Percentiles rank a stretch among this genome's conserved stretches.
phyloP scores from a whole-genome alignment of 1,139 yeast species.

The Hyphopichia burtonii region DNA sequence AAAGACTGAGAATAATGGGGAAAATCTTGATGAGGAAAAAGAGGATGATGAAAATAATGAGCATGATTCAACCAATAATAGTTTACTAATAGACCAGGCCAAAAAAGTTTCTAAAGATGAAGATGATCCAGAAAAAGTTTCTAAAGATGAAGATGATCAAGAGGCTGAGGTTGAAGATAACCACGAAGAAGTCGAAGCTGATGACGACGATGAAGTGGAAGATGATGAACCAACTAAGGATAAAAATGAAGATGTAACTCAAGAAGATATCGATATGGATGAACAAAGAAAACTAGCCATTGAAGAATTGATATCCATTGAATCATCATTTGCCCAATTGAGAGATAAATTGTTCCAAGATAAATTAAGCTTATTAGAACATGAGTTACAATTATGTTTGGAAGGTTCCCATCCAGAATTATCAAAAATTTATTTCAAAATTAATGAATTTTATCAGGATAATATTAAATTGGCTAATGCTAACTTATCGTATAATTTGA shows the following conservation, averaged over 20 bases:
- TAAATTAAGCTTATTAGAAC: conserved; percentile 70
- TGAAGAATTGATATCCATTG: conserved; percentile 70
- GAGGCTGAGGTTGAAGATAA: conserved; percentile 9
- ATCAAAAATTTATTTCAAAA: conserved; percentile 62
- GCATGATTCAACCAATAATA: neutral
- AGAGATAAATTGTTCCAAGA: conserved; percentile 77
- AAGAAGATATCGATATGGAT: conserved; percentile 44
- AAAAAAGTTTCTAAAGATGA: conserved; percentile 4
- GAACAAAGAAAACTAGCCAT: conserved; percentile 62
- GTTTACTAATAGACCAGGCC: neutral
- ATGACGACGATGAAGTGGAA: conserved; percentile 24
- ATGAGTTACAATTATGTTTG: conserved; percentile 82
- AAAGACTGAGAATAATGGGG: conserved; percentile 11
- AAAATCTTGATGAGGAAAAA: conserved; percentile 9
- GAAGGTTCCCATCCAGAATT: conserved; percentile 91
- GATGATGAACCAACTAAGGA: conserved; percentile 16
- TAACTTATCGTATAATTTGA: conserved; percentile 67
- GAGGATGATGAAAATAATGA: conserved; percentile 10
- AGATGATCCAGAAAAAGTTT: conserved; percentile 16
- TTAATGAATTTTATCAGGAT: conserved; percentile 68
- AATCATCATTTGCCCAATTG: conserved; percentile 78
- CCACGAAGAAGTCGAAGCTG: conserved; percentile 11
- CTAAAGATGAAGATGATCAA: conserved; percentile 11
- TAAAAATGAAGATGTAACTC: conserved; percentile 25
- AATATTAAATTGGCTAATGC: conserved; percentile 67